Percentiles rank a stretch among this genome's conserved stretches.
Conservation (phyloP, 306 rosid species). For the Cicer pinnatifidum region DNA sequence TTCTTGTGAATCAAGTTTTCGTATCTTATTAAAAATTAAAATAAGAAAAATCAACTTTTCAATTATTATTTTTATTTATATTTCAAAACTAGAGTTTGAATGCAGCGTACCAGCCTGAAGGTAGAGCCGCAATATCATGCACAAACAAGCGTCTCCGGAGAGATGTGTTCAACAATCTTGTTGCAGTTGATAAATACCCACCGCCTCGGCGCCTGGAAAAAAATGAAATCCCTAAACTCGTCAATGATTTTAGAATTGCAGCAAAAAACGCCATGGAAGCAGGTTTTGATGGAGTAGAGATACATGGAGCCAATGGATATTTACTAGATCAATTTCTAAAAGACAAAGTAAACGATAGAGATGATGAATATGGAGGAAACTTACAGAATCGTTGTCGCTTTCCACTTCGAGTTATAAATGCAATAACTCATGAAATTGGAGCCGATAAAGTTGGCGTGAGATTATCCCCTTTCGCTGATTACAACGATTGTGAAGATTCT, state of each 20-base stretch:
- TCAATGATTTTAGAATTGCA: constrained; percentile 44
- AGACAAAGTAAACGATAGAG: constrained; percentile 50
- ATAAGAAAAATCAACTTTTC: no score
- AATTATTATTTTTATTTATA: no score
- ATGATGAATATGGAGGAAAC: constrained; percentile 49
- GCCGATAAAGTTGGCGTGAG: constrained; percentile 66
- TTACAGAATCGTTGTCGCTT: constrained; percentile 70
- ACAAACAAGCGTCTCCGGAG: constrained; percentile 38
- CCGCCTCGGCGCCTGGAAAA: constrained; percentile 45
- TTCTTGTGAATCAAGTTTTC: no score
- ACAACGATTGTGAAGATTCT: constrained; percentile 57
- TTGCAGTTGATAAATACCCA: constrained; percentile 26
- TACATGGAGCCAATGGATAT: constrained; percentile 54
- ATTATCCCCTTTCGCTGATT: constrained; percentile 65
- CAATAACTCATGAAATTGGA: constrained; percentile 58
- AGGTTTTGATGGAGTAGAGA: constrained; percentile 59
- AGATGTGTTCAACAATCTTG: constrained; percentile 28
- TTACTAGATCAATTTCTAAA: constrained; percentile 53
- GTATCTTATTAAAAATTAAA: no score
- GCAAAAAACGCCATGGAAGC: constrained; percentile 53
- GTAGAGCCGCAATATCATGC: constrained; percentile 46
- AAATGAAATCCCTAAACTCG: constrained; percentile 44
- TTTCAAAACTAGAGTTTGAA: no score
- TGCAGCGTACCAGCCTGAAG: constrained; percentile 42
- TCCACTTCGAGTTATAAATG: constrained; percentile 58